These are phyloP conservation scores for Trichoderma sp. DNA, from an alignment of 2,329 filamentous ascomycete genomes.

Conservation along the genomic window DNA sequence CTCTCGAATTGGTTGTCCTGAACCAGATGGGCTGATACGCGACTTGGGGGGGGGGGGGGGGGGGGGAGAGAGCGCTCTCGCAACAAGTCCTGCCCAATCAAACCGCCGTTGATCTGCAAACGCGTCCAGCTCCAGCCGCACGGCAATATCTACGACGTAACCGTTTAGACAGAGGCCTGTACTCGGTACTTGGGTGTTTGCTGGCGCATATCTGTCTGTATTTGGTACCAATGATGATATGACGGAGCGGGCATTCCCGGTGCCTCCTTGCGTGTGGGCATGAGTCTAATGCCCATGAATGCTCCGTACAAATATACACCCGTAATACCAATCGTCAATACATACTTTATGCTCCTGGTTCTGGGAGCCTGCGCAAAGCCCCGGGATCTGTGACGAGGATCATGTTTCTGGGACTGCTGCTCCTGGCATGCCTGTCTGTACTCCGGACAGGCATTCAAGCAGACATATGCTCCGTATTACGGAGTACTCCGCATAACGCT, in stretches of 20 bases:
- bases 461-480: background rate
- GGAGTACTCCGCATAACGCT: background rate
- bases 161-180: background rate
- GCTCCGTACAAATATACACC: background rate
- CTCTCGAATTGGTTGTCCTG: background rate
- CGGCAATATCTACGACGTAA: background rate
- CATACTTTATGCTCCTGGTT: background rate
- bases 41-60: background rate
- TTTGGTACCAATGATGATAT: background rate
- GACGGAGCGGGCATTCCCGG: background rate
- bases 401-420: background rate
- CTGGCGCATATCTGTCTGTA: background rate
- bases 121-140: constrained; percentile 3
- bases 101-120: background rate
- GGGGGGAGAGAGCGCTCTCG: background rate
- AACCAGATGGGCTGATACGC: background rate
- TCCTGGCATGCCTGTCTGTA: background rate
- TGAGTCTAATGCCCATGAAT: background rate
- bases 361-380: background rate
- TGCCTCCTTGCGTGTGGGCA: background rate
- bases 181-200: background rate
- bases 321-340: background rate
- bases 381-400: constrained; percentile 20
- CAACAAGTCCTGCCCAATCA: background rate
- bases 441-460: background rate